phyloP scores from a whole-genome alignment of 208 protist species.

The Leishmania gerbilli region DNA sequence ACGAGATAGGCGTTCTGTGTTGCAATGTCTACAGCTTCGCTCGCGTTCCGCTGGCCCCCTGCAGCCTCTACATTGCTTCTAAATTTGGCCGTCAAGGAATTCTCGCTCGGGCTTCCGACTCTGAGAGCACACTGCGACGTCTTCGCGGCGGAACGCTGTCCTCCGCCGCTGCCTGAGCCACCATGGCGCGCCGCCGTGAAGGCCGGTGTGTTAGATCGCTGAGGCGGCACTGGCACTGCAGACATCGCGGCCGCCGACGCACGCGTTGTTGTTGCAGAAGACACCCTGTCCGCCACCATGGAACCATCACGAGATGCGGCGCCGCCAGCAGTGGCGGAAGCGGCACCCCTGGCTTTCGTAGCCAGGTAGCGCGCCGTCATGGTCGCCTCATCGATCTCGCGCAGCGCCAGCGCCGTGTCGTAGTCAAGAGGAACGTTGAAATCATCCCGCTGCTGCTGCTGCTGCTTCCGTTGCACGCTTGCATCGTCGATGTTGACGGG shows the following conservation, averaged over 20 bases:
- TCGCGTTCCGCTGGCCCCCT: neutral
- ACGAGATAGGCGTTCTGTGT: slow-evolving; percentile 2
- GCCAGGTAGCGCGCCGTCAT: neutral
- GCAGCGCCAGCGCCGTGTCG: slow-evolving; percentile 19
- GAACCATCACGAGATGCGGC: neutral
- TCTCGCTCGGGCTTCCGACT: neutral
- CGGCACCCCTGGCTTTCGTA: neutral
- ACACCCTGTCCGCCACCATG: neutral
- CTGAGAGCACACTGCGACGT: too few species aligned
- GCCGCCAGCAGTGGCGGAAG: neutral
- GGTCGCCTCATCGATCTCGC: slow-evolving; percentile 18
- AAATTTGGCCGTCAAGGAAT: neutral
- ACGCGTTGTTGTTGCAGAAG: neutral
- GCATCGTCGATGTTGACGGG: slow-evolving; percentile 26
- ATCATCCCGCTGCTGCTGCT: slow-evolving; percentile 20
- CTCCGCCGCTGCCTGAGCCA: neutral
- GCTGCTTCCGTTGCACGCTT: neutral
- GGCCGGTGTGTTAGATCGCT: neutral
- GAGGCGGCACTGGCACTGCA: slow-evolving; percentile 1
- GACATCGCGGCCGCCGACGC: neutral
- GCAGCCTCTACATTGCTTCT: neutral
- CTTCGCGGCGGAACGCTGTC: neutral
- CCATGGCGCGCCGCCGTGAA: neutral
- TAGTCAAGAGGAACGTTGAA: slow-evolving; percentile 26
- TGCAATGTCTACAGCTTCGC: neutral